phyloP scores from a whole-genome alignment of 805 yeast species.

The Wickerhamiella allomyrinae region DNA sequence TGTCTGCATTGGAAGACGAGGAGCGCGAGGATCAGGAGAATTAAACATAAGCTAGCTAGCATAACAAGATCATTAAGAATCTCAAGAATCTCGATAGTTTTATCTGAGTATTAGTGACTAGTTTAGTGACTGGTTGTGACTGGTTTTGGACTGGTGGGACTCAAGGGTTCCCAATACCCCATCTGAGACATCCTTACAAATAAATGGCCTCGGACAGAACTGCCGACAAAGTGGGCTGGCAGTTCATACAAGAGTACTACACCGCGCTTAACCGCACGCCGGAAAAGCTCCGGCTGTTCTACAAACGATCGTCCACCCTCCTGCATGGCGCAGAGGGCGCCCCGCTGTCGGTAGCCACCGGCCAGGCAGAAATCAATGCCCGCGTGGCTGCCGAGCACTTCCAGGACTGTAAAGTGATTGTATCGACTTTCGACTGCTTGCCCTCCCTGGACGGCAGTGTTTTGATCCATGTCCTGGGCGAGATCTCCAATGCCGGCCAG shows the following conservation, averaged over 20 bases:
- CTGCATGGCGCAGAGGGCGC: constrained; percentile 29
- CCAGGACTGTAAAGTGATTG: constrained; percentile 25
- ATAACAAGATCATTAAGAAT: no score
- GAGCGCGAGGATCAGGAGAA: constrained; percentile 7
- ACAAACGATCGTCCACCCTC: constrained; percentile 24
- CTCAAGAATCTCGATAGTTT: no score
- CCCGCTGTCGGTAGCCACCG: constrained; percentile 16
- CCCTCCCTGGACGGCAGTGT: constrained; percentile 23
- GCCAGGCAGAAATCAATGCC: constrained; percentile 23
- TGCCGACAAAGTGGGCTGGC: constrained; percentile 26
- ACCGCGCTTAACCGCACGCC: constrained; percentile 24
- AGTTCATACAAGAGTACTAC: constrained; percentile 29
- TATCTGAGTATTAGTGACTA: no score
- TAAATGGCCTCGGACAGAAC: no score
- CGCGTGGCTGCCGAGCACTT: constrained; percentile 21
- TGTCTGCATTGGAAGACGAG: constrained; percentile 10
- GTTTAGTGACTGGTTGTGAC: no score
- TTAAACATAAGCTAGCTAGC: background rate
- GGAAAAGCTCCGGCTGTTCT: constrained; percentile 23
- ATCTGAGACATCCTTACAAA: no score
- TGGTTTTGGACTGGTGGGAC: no score
- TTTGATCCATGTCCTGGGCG: constrained; percentile 29
- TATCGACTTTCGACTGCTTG: constrained; percentile 27
- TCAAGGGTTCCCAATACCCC: no score
- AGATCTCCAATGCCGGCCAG: constrained; percentile 24